Conservation (phyloP, 116 monocot species). For the Iris pallida region DNA sequence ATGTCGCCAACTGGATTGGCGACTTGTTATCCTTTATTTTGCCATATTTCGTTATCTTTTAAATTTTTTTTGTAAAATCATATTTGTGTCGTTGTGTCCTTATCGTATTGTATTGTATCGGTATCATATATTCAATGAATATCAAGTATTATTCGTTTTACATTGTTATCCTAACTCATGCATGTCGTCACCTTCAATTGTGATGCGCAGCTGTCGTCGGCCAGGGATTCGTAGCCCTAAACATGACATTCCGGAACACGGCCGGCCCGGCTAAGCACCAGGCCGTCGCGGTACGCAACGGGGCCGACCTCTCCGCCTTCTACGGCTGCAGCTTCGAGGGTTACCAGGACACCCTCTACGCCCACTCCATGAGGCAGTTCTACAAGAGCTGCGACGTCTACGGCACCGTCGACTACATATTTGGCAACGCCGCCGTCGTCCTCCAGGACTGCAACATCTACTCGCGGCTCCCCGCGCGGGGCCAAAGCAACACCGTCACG, state of each 20-base stretch:
- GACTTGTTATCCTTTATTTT: too few species aligned
- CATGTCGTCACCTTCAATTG: neutral
- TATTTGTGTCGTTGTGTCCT: too few species aligned
- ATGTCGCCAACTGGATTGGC: too few species aligned
- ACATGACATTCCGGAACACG: constrained; percentile 25
- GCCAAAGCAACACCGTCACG: constrained; percentile 19
- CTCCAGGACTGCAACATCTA: constrained; percentile 22
- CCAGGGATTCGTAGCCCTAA: constrained; percentile 19
- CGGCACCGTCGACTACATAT: constrained; percentile 24
- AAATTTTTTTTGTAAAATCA: too few species aligned
- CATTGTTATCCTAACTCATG: too few species aligned
- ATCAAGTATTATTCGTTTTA: too few species aligned
- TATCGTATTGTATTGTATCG: too few species aligned
- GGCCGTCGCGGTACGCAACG: constrained; percentile 19
- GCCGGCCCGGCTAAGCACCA: constrained; percentile 21
- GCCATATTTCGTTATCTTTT: too few species aligned
- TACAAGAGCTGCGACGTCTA: constrained; percentile 14
- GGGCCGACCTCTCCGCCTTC: constrained; percentile 27
- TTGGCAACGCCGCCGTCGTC: constrained; percentile 18
- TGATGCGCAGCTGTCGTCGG: constrained; percentile 12
- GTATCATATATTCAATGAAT: too few species aligned
- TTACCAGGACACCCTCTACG: constrained; percentile 17
- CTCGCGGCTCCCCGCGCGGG: constrained; percentile 12
- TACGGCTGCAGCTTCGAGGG: constrained; percentile 27
- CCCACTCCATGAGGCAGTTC: constrained; percentile 24